Evolutionary conservation across 768 basidiomycete species (phyloP).

Genomic region (Dioszegia aurantiaca): DNA sequence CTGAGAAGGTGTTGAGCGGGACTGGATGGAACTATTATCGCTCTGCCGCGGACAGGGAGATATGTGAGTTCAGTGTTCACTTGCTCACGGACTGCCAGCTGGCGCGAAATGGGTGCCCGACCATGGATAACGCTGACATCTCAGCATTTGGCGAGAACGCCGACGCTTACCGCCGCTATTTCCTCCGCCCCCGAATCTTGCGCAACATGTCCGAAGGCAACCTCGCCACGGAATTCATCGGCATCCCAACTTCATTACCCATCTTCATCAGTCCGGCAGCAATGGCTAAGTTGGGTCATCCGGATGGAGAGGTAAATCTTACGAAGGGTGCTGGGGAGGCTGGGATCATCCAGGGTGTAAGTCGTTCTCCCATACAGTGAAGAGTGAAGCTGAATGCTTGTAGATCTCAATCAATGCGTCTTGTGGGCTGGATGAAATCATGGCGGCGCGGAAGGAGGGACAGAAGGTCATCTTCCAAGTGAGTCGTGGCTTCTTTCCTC

Average conservation of each 20-base stretch:
- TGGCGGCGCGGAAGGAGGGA: constrained; percentile 40
- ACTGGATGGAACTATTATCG: constrained; percentile 55
- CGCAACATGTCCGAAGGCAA: constrained; percentile 26
- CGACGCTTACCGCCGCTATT: constrained; percentile 49
- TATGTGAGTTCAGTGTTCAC: constrained; percentile 24
- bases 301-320: constrained; percentile 77
- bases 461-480: constrained; percentile 52
- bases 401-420: constrained; percentile 53
- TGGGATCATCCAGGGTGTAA: constrained; percentile 69
- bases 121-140: constrained; percentile 5
- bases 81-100: no score
- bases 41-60: constrained; percentile 45
- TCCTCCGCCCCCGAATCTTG: constrained; percentile 47
- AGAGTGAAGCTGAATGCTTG: background rate
- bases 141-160: constrained; percentile 46
- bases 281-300: constrained; percentile 67
- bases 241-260: constrained; percentile 37
- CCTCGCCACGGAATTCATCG: constrained; percentile 40
- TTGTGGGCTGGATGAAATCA: constrained; percentile 53
- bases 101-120: constrained; percentile 5
- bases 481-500: constrained; percentile 3
- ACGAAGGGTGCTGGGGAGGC: constrained; percentile 65
- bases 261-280: constrained; percentile 50
- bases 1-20: constrained; percentile 50
- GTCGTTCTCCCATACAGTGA: constrained; percentile 6